Evolutionary conservation across 129 eudicot genomes (phyloP).

Genomic region (Flaveria sonorensis): DNA sequence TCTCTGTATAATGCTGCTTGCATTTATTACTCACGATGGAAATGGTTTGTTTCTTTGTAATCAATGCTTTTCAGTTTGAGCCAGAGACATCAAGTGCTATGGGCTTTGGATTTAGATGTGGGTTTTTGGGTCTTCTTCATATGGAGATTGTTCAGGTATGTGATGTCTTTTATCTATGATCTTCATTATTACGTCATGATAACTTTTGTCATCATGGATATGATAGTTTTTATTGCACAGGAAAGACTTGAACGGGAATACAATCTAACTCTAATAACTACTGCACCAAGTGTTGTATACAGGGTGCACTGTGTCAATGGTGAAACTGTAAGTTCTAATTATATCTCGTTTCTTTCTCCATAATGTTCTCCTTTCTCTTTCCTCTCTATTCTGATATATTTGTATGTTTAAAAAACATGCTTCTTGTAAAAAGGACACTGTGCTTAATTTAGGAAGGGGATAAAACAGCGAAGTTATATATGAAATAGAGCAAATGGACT

Average conservation of each 20-base stretch:
- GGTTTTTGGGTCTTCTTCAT: constrained; percentile 96
- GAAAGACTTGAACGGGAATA: constrained; percentile 99
- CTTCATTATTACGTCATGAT: constrained; percentile 4
- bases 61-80: constrained; percentile 70
- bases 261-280: constrained; percentile 82
- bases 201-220: constrained; percentile 8
- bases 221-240: constrained; percentile 57
- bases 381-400: not conserved
- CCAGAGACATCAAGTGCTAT: constrained; percentile 99
- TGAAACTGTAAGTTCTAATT: constrained; percentile 60
- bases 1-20: not conserved
- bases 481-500: not conserved
- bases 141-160: constrained; percentile 99
- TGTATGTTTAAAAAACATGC: constrained; percentile 3
- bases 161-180: constrained; percentile 12
- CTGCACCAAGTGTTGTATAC: constrained; percentile 99
- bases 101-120: constrained; percentile 99
- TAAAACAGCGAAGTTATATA: not conserved
- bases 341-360: constrained; percentile 16
- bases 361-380: constrained; percentile 5
- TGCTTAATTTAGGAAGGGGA: constrained; percentile 2
- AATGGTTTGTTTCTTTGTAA: constrained; percentile 19
- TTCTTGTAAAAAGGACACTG: not conserved
- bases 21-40: not conserved
- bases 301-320: constrained; percentile 67